phyloP scores from a whole-genome alignment of 805 yeast species.

The Candida chauliodis region DNA sequence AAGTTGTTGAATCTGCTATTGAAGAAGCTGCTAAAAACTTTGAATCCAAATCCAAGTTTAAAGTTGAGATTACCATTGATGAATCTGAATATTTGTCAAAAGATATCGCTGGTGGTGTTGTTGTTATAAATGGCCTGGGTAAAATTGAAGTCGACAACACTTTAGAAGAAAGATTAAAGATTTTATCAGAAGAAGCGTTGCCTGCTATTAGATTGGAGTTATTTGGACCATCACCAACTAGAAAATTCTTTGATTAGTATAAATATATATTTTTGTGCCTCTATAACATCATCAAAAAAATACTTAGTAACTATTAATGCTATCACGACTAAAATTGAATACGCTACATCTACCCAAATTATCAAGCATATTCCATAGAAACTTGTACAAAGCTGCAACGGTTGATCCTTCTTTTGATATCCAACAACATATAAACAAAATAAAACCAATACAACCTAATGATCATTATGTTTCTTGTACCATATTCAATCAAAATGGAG shows the following conservation, averaged over 20 bases:
- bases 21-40: slow-evolving; percentile 61
- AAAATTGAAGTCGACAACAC: slow-evolving; percentile 91
- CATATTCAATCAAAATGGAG: slow-evolving; percentile 67
- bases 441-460: slow-evolving; percentile 46
- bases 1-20: slow-evolving; percentile 56
- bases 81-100: slow-evolving; percentile 57
- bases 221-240: slow-evolving; percentile 78
- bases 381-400: background rate
- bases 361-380: slow-evolving; percentile 3
- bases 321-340: slow-evolving; percentile 2
- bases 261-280: background rate
- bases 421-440: background rate
- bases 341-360: slow-evolving; percentile 1
- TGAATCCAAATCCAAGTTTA: slow-evolving; percentile 56
- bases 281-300: background rate
- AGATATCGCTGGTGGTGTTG: slow-evolving; percentile 80
- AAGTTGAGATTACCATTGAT: slow-evolving; percentile 53
- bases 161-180: slow-evolving; percentile 85
- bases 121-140: slow-evolving; percentile 66
- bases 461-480: slow-evolving; percentile 71
- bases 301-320: background rate
- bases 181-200: slow-evolving; percentile 77
- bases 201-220: slow-evolving; percentile 91
- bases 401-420: slow-evolving; percentile 1
- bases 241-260: slow-evolving; percentile 83